These are phyloP conservation scores for Hypoxylon fragiforme DNA, from an alignment of 495 filamentous ascomycete genomes.

Conservation along the genomic window DNA sequence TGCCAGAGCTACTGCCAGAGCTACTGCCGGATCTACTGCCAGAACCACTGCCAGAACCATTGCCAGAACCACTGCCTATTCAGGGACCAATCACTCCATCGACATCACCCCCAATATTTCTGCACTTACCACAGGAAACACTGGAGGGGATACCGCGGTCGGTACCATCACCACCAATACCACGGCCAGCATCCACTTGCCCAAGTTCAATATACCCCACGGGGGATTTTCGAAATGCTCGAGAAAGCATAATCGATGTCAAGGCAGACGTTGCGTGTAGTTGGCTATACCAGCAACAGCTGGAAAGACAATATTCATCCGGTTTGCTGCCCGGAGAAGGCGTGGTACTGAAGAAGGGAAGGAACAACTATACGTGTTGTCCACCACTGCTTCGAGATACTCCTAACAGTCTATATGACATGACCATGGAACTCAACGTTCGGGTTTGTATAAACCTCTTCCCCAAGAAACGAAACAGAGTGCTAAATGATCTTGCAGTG, in stretches of 20 bases:
- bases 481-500: constrained; percentile 40
- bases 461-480: neutral
- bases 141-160: neutral
- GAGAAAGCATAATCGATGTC: constrained; percentile 53
- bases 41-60: too few species aligned
- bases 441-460: constrained; percentile 25
- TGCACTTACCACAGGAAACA: neutral
- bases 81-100: too few species aligned
- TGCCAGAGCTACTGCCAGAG: too few species aligned
- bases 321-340: constrained; percentile 59
- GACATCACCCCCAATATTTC: too few species aligned
- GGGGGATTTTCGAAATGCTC: constrained; percentile 29
- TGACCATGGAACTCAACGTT: constrained; percentile 61
- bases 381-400: constrained; percentile 57
- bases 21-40: too few species aligned
- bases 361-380: constrained; percentile 56
- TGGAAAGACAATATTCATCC: constrained; percentile 60
- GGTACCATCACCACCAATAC: constrained; percentile 10
- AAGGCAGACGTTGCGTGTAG: constrained; percentile 63
- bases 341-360: constrained; percentile 60
- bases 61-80: too few species aligned
- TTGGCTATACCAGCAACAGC: constrained; percentile 63
- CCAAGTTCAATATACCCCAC: constrained; percentile 14
- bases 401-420: constrained; percentile 52
- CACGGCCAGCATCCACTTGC: constrained; percentile 18